phyloP scores from a whole-genome alignment of 116 monocot species.

The Iris pallida region DNA sequence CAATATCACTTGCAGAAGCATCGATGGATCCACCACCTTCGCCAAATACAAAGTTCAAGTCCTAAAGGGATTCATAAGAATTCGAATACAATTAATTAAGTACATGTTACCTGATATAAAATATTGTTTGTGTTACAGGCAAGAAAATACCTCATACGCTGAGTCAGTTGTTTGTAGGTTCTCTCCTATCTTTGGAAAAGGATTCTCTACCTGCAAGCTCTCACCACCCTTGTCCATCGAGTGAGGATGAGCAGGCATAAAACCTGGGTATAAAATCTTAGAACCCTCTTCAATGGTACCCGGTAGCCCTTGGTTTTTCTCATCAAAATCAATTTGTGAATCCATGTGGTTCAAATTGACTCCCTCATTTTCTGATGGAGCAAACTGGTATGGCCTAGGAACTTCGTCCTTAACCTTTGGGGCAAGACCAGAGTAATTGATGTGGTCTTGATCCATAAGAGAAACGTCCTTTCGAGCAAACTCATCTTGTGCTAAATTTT shows the following conservation, averaged over 20 bases:
- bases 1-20: slow-evolving; percentile 36
- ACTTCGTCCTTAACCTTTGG: slow-evolving; percentile 27
- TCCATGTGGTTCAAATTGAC: slow-evolving; percentile 29
- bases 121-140: neutral
- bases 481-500: slow-evolving; percentile 77
- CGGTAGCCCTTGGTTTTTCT: slow-evolving; percentile 33
- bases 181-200: slow-evolving; percentile 44
- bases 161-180: slow-evolving; percentile 37
- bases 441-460: slow-evolving; percentile 77
- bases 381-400: slow-evolving; percentile 30
- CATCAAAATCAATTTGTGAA: slow-evolving; percentile 43
- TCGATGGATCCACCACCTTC: slow-evolving; percentile 36
- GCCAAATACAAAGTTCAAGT: slow-evolving; percentile 47
- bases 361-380: slow-evolving; percentile 21
- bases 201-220: slow-evolving; percentile 64
- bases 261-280: slow-evolving; percentile 23
- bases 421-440: slow-evolving; percentile 27
- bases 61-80: slow-evolving; percentile 28
- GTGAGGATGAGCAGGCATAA: slow-evolving; percentile 30
- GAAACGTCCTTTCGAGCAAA: slow-evolving; percentile 71
- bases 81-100: too few species aligned
- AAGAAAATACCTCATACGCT: slow-evolving; percentile 66
- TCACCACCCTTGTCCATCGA: slow-evolving; percentile 28
- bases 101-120: too few species aligned
- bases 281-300: slow-evolving; percentile 20